Evolutionary conservation across 305 asterid genomes (phyloP).

Genomic region (Fraxinus sp.): DNA sequence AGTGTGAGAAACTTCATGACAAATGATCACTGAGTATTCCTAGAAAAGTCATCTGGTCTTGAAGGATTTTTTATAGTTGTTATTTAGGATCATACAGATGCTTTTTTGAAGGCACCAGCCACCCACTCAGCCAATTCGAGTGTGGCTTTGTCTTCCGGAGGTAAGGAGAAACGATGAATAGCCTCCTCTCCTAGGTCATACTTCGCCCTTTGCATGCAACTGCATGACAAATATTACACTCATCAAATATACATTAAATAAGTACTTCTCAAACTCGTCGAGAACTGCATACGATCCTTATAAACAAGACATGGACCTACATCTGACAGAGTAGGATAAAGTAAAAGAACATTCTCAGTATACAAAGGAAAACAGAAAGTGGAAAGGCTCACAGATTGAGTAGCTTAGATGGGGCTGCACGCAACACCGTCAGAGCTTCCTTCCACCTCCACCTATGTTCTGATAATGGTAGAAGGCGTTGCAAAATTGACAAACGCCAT

Average conservation of each 20-base stretch:
- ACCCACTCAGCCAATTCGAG: conserved; percentile 93
- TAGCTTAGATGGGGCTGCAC: conserved; percentile 97
- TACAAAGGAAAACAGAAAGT: conserved; percentile 17
- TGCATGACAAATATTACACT: conserved; percentile 37
- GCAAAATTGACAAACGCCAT: conserved; percentile 97
- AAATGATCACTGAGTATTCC: conserved; percentile 10
- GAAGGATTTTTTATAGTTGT: conserved; percentile 22
- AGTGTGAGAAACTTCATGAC: conserved; percentile 7
- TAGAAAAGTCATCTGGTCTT: conserved; percentile 8
- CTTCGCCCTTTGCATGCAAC: conserved; percentile 99
- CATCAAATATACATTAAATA: neutral
- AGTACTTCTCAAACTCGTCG: neutral
- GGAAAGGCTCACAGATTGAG: conserved; percentile 80
- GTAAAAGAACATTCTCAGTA: conserved; percentile 11
- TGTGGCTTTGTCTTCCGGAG: conserved; percentile 98
- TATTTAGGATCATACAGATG: conserved; percentile 71
- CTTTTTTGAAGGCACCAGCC: conserved; percentile 74
- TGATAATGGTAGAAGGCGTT: conserved; percentile 82
- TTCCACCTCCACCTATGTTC: conserved; percentile 98
- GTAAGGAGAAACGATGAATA: conserved; percentile 85
- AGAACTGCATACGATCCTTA: conserved; percentile 20
- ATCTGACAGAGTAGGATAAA: conserved; percentile 19
- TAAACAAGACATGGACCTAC: conserved; percentile 22
- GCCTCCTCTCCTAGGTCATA: conserved; percentile 98
- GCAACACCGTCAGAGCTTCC: conserved; percentile 87